phyloP scores from a whole-genome alignment of 345 rosid species.

The Eucalyptus sideroxylon region DNA sequence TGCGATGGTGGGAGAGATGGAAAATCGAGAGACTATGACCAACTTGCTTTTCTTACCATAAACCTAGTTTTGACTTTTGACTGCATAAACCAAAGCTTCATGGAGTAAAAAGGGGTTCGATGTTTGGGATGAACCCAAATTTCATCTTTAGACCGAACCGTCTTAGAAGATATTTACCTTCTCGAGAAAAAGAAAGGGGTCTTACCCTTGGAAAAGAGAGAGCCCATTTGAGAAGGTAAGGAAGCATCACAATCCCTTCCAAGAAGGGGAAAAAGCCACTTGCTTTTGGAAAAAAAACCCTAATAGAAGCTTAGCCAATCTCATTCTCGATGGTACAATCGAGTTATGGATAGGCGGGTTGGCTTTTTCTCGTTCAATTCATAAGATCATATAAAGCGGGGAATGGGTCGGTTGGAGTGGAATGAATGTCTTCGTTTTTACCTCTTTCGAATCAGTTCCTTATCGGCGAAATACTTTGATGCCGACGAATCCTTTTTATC shows the following conservation, averaged over 20 bases:
- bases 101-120: too few relatives aligned
- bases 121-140: neutral
- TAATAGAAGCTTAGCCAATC: neutral
- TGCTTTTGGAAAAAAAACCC: neutral
- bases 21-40: neutral
- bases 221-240: neutral
- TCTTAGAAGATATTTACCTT: neutral
- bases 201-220: neutral
- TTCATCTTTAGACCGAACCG: neutral
- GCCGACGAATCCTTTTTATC: neutral
- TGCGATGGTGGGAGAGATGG: neutral
- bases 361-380: neutral
- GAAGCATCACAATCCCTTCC: neutral
- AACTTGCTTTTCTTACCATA: neutral
- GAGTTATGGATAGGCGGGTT: neutral
- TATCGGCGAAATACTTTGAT: neutral
- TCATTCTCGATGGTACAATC: neutral
- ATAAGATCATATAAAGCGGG: neutral
- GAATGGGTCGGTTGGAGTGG: neutral
- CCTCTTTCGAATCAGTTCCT: neutral
- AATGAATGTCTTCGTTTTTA: neutral
- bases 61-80: neutral
- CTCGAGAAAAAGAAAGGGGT: neutral
- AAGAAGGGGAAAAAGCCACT: neutral
- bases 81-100: neutral